phyloP scores from a whole-genome alignment of 768 basidiomycete species.

The Phlebiopsis flavidoalba region DNA sequence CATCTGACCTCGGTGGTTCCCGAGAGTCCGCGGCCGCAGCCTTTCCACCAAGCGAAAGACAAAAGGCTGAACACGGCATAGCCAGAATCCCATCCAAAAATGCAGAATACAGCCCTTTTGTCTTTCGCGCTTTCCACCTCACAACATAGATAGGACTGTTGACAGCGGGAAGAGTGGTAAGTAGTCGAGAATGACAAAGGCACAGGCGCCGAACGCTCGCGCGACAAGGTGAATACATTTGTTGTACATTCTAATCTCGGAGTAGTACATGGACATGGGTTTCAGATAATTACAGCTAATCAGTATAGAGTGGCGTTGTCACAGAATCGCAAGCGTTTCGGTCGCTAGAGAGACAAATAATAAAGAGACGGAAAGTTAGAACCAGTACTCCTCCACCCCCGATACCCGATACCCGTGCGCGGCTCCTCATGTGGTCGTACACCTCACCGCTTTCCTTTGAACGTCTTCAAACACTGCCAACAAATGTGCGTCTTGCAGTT shows the following conservation, averaged over 20 bases:
- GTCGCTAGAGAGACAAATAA: background rate
- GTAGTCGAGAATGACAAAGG: background rate
- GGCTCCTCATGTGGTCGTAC: conserved; percentile 72
- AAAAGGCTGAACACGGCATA: background rate
- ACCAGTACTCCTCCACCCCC: conserved; percentile 29
- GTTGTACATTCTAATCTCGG: background rate
- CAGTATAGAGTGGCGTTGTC: no score
- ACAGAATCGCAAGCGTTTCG: no score
- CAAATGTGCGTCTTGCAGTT: conserved; percentile 76
- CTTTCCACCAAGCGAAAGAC: background rate
- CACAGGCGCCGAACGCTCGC: background rate
- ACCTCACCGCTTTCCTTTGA: conserved; percentile 62
- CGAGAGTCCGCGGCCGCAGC: conserved; percentile 6
- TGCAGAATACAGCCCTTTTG: background rate
- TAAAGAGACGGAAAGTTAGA: background rate
- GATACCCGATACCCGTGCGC: conserved; percentile 65
- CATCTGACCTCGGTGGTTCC: conserved; percentile 7
- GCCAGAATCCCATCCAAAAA: background rate
- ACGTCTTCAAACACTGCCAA: conserved; percentile 74
- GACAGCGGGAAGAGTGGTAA: background rate
- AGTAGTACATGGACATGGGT: background rate
- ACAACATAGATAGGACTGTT: no score
- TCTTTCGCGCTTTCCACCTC: no score
- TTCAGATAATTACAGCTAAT: background rate
- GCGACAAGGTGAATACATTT: background rate